Conservation (phyloP, 129 eudicot genomes). For the Smallanthus sonchifolius region DNA sequence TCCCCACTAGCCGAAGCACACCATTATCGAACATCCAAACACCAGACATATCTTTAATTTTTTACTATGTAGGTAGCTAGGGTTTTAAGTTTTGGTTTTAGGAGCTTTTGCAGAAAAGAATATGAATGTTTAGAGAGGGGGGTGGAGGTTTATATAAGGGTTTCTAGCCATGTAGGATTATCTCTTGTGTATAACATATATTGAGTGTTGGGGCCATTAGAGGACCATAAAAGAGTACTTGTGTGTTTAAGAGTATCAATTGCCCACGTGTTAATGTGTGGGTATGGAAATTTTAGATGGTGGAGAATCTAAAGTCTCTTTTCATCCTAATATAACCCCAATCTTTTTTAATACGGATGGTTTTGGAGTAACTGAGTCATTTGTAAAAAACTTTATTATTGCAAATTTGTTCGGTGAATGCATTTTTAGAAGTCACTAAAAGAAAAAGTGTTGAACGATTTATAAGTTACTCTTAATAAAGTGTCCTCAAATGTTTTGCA, state of each 20-base stretch:
- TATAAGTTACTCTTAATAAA: too few species aligned
- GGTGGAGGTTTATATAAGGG: conserved; percentile 42
- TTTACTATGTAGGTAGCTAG: neutral
- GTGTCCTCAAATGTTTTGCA: too few species aligned
- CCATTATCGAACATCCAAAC: conserved; percentile 97
- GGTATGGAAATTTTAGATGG: conserved; percentile 1
- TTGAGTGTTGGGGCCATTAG: neutral
- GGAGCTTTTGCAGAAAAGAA: neutral
- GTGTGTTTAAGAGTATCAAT: conserved; percentile 19
- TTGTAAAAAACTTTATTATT: too few species aligned
- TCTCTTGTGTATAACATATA: neutral
- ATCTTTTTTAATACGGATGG: too few species aligned
- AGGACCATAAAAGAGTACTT: conserved; percentile 8
- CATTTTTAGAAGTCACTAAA: too few species aligned
- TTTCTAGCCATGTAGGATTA: neutral
- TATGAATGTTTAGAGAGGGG: conserved; percentile 16
- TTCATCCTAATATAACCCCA: neutral
- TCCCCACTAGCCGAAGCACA: conserved; percentile 71
- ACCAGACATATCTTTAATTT: conserved; percentile 60
- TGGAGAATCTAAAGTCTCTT: conserved; percentile 30
- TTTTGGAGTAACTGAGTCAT: too few species aligned
- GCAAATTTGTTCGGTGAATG: too few species aligned
- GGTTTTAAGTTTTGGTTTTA: neutral
- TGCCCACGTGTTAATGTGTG: conserved; percentile 30
- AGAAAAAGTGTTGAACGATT: too few species aligned